phyloP scores from a whole-genome alignment of 176 grass and related monocot genomes.

The Poa pratensis region DNA sequence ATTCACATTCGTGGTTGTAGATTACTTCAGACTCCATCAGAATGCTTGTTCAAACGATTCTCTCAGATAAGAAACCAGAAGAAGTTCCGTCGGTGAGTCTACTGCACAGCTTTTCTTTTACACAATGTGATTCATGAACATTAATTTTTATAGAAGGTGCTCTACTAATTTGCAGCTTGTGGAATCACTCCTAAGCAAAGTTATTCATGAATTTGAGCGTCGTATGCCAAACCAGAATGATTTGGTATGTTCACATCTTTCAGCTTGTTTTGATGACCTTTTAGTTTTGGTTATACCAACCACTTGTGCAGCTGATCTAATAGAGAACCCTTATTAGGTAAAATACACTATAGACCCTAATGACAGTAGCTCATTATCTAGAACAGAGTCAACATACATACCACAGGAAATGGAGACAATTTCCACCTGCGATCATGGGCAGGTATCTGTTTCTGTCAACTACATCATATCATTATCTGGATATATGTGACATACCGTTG shows the following conservation, averaged over 20 bases:
- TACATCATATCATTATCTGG: conserved; percentile 25
- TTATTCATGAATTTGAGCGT: conserved; percentile 79
- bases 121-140: background rate
- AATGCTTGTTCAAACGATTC: conserved; percentile 71
- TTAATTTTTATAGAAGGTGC: conserved; percentile 27
- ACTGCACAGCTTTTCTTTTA: conserved; percentile 28
- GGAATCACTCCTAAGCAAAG: conserved; percentile 76
- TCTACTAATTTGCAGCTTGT: conserved; percentile 64
- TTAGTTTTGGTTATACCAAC: conserved; percentile 16
- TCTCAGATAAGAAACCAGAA: conserved; percentile 86
- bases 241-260: conserved; percentile 48
- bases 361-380: conserved; percentile 49
- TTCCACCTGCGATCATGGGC: conserved; percentile 38
- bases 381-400: conserved; percentile 46
- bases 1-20: conserved; percentile 51
- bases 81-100: conserved; percentile 79
- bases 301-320: conserved; percentile 30
- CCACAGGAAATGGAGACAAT: conserved; percentile 39
- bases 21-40: conserved; percentile 64
- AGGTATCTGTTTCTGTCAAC: conserved; percentile 51
- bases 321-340: conserved; percentile 50
- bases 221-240: conserved; percentile 66
- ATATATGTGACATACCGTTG: conserved; percentile 14
- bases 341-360: conserved; percentile 49
- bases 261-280: conserved; percentile 35